Evolutionary conservation across 2,329 filamentous ascomycete species (phyloP), one percentile per base, ranked within the genome.

Genomic region (Davidsoniella eucalypti): DNA sequence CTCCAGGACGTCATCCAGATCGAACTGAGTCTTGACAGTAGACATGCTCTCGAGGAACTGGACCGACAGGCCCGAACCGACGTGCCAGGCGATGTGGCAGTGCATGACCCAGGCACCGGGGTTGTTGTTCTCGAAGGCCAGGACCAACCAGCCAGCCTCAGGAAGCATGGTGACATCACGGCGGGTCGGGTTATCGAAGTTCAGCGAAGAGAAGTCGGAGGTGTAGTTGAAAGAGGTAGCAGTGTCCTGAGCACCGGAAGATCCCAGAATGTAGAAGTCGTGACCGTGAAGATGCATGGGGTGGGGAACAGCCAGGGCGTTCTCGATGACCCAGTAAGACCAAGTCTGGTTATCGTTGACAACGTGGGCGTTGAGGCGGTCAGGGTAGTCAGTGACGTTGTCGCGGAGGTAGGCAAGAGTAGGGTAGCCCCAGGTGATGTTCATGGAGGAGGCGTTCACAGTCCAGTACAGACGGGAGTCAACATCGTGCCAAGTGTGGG

Each of bases 11-110:
- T 33, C 10, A 10, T 49, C 44, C 26, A 56, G 52, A 41, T 55
- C 50, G n/a, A 56, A 45, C 14, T 43, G 47, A 10, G 26, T 12
- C 42, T 53, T 50, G 23, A 56, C 53, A 33, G 54, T 51, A 14
- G 18, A 17, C 41, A 51, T 50, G 25, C 41, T 49, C 54, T 56
- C 55, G 4, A 78, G 60, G 53, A 78, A 70, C 57, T 75, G 69
- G 29, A 70, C 56, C 9, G 73, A 64, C 45, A 78, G 66, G 4
- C 75, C 75, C 7, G 67, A 67, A 1, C 69, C 71, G 1, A 69
- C 67, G 57, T 78, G 75, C 73, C 73, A 78, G 3, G 69, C 69
- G 47, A 74, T 70, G 60, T 75, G 72, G 58, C 72, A 75, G 61
- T 75, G 71, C 57, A 74, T 67, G 4, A 68, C 64, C 71, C 71